phyloP scores from a whole-genome alignment of 345 rosid genomes.

The Arabis hirsuta region DNA sequence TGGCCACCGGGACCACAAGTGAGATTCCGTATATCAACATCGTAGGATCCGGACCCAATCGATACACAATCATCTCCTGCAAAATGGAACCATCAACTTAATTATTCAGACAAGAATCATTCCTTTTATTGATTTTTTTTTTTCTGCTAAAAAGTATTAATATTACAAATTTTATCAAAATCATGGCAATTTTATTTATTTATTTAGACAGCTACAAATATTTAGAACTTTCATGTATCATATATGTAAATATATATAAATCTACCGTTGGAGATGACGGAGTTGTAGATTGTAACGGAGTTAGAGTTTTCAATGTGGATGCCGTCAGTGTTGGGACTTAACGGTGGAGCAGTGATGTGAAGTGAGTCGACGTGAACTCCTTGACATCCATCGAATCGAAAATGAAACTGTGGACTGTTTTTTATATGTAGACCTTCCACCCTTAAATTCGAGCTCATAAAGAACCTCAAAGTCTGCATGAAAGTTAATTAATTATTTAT shows the following conservation, averaged over 20 bases:
- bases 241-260: not conserved
- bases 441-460: constrained; percentile 71
- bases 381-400: constrained; percentile 67
- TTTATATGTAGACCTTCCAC: constrained; percentile 69
- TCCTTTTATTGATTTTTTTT: not conserved
- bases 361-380: constrained; percentile 56
- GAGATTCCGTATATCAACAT: constrained; percentile 82
- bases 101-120: constrained; percentile 20
- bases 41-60: constrained; percentile 82
- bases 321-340: constrained; percentile 95
- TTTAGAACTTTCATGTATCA: not conserved
- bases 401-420: constrained; percentile 84
- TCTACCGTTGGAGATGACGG: constrained; percentile 83
- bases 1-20: constrained; percentile 98
- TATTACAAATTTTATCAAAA: not conserved
- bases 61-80: constrained; percentile 97
- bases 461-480: constrained; percentile 60
- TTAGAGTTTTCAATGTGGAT: constrained; percentile 75
- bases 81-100: constrained; percentile 21
- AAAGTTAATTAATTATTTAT: constrained; percentile 2
- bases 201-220: not conserved
- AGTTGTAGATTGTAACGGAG: constrained; percentile 70
- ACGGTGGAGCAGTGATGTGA: constrained; percentile 72
- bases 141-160: not conserved
- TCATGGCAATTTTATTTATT: not conserved